A percentile compares a stretch with the other conserved stretches of the same genome.
These are phyloP conservation scores for Phyllachora maydis DNA, from an alignment of 2,329 filamentous ascomycete species.

Conservation along the genomic window DNA sequence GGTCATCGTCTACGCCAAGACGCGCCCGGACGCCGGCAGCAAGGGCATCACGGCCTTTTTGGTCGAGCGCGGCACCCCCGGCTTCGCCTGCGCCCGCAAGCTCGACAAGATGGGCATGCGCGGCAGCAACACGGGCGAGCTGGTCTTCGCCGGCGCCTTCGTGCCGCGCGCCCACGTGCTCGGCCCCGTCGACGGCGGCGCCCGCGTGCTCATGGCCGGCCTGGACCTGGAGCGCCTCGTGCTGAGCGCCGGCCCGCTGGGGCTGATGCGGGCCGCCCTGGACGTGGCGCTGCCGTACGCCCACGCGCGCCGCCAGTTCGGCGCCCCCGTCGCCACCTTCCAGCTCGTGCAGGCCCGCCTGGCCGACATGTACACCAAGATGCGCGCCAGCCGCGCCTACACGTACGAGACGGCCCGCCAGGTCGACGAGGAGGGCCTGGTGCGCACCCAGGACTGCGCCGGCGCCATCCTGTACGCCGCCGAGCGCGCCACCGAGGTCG, in stretches of 20 bases:
- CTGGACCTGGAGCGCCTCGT: slow-evolving; percentile 87
- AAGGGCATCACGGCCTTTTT: slow-evolving; percentile 95
- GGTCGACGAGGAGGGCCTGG: slow-evolving; percentile 54
- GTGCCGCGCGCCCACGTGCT: slow-evolving; percentile 68
- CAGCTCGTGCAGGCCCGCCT: slow-evolving; percentile 86
- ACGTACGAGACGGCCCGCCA: slow-evolving; percentile 65
- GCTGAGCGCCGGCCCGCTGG: slow-evolving; percentile 73
- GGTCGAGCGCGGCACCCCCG: slow-evolving; percentile 47
- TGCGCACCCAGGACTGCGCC: slow-evolving; percentile 81
- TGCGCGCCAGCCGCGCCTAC: slow-evolving; percentile 66
- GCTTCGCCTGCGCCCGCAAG: slow-evolving; percentile 77
- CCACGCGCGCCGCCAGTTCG: slow-evolving; percentile 80
- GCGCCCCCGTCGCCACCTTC: slow-evolving; percentile 68
- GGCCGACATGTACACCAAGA: slow-evolving; percentile 94
- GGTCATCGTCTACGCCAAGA: slow-evolving; percentile 95
- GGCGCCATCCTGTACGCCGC: slow-evolving; percentile 87
- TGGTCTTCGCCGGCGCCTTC: slow-evolving; percentile 80
- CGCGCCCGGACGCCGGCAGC: slow-evolving; percentile 53
- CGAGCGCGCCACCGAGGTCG: slow-evolving; percentile 71
- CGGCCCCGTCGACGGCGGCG: slow-evolving; percentile 61
- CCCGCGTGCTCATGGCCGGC: slow-evolving; percentile 86
- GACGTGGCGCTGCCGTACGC: slow-evolving; percentile 77
- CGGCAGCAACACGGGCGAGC: slow-evolving; percentile 86
- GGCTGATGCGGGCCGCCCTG: slow-evolving; percentile 82
- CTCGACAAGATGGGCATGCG: slow-evolving; percentile 98